Percentiles rank a stretch among this genome's conserved stretches.
Conservation (phyloP, 108 stramenopile species). For the Skeletonema costatum region DNA sequence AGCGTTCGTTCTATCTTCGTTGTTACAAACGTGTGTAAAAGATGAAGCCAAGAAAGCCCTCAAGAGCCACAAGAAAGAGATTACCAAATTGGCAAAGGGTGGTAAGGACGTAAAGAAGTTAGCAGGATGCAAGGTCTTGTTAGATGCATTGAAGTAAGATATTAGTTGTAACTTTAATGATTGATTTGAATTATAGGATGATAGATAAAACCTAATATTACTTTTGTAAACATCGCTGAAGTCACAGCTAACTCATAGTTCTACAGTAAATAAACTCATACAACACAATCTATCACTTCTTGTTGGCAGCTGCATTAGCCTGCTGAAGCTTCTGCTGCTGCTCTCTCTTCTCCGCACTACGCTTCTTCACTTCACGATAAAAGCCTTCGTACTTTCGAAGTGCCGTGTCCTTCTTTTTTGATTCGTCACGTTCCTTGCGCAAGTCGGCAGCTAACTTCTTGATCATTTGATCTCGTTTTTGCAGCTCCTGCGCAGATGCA, state of each 20-base stretch:
- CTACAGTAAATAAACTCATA: background rate
- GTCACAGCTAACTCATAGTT: background rate
- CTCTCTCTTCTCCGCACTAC: conserved; percentile 80
- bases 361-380: conserved; percentile 85
- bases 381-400: conserved; percentile 87
- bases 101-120: conserved; percentile 46
- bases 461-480: conserved; percentile 79
- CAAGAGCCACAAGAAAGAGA: conserved; percentile 41
- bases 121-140: conserved; percentile 65
- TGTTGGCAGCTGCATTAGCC: conserved; percentile 17
- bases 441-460: conserved; percentile 77
- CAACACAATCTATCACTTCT: background rate
- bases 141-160: conserved; percentile 47
- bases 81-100: conserved; percentile 44
- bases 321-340: conserved; percentile 54
- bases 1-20: conserved; percentile 77
- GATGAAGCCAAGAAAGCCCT: conserved; percentile 45
- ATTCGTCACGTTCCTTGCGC: conserved; percentile 83
- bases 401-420: conserved; percentile 82
- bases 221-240: background rate
- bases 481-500: conserved; percentile 50
- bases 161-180: background rate
- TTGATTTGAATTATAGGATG: background rate
- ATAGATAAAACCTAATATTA: background rate
- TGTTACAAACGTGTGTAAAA: conserved; percentile 55